phyloP scores from a whole-genome alignment of 108 stramenopile genomes.

The Pseudonitzschia multiseries region DNA sequence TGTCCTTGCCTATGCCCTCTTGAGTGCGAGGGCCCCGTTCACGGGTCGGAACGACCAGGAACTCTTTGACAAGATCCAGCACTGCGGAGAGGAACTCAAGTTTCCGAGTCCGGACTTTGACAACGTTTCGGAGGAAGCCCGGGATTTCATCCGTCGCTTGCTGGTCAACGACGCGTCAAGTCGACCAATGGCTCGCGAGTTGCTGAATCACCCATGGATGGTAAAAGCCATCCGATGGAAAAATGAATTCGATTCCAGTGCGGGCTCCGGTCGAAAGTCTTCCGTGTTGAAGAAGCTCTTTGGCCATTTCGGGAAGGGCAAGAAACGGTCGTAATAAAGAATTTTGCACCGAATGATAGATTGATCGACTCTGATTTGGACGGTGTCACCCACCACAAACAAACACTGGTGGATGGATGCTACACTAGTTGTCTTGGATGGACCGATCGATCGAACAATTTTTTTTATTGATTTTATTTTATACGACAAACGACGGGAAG shows the following conservation, averaged over 20 bases:
- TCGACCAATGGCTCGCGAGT: conserved; percentile 39
- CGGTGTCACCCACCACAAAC: background rate
- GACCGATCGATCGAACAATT: too few relatives aligned
- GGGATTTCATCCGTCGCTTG: conserved; percentile 47
- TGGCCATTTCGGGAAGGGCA: background rate
- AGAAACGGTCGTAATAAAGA: background rate
- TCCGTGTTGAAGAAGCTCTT: background rate
- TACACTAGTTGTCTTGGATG: too few relatives aligned
- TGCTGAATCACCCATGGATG: conserved; percentile 51
- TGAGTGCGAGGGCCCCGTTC: conserved; percentile 84
- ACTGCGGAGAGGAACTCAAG: conserved; percentile 3
- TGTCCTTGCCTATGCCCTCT: conserved; percentile 83
- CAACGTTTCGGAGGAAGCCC: conserved; percentile 36
- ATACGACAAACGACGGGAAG: too few relatives aligned
- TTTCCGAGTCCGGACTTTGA: conserved; percentile 47
- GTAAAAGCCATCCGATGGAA: conserved; percentile 9
- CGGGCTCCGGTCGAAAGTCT: background rate
- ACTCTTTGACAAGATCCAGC: conserved; percentile 11
- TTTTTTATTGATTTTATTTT: too few relatives aligned
- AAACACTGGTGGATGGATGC: background rate
- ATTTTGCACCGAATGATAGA: background rate
- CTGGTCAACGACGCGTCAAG: conserved; percentile 34
- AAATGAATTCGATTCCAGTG: background rate
- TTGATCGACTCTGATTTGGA: background rate
- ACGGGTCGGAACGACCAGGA: conserved; percentile 44